Evolutionary conservation across 2,329 filamentous ascomycete genomes (phyloP).

Genomic region (Clathrospora elynae): DNA sequence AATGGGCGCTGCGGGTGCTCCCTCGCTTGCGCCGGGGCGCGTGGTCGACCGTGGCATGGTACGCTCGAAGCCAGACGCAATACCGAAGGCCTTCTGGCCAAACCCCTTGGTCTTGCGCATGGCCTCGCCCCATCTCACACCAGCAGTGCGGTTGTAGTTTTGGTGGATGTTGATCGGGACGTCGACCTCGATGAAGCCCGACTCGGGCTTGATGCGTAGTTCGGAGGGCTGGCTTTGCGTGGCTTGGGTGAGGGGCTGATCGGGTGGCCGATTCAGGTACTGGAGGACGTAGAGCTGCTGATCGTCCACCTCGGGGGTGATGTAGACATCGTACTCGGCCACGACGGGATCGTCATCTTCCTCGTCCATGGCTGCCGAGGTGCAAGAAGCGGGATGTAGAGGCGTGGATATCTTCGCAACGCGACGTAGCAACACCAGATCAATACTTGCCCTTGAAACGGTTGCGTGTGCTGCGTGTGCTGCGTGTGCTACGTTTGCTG

Average conservation of each 20-base stretch:
- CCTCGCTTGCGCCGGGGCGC: constrained; percentile 32
- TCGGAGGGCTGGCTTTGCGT: constrained; percentile 64
- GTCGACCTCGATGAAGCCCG: constrained; percentile 89
- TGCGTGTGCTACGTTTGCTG: too few relatives aligned
- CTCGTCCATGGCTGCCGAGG: constrained; percentile 33
- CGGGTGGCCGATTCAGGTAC: constrained; percentile 77
- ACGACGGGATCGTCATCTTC: constrained; percentile 56
- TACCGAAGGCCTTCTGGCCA: constrained; percentile 52
- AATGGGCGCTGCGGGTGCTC: constrained; percentile 24
- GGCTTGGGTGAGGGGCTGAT: constrained; percentile 65
- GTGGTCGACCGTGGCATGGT: constrained; percentile 39
- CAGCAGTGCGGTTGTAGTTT: constrained; percentile 85
- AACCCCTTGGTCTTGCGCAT: constrained; percentile 61
- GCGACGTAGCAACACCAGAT: too few relatives aligned
- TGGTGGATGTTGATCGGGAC: constrained; percentile 73
- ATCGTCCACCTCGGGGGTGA: constrained; percentile 72
- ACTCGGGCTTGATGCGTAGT: constrained; percentile 79
- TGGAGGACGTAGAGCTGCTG: constrained; percentile 73
- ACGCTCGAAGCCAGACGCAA: constrained; percentile 53
- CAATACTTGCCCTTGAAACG: too few relatives aligned
- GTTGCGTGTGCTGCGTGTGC: too few relatives aligned
- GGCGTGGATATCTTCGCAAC: too few relatives aligned
- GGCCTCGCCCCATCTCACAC: constrained; percentile 79
- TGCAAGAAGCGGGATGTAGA: too few relatives aligned
- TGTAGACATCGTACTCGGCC: constrained; percentile 77